A percentile compares a stretch with the other conserved stretches of the same genome.
Evolutionary conservation across 2,329 filamentous ascomycete genomes (phyloP).

Genomic region (Pseudopyricularia javanii): DNA sequence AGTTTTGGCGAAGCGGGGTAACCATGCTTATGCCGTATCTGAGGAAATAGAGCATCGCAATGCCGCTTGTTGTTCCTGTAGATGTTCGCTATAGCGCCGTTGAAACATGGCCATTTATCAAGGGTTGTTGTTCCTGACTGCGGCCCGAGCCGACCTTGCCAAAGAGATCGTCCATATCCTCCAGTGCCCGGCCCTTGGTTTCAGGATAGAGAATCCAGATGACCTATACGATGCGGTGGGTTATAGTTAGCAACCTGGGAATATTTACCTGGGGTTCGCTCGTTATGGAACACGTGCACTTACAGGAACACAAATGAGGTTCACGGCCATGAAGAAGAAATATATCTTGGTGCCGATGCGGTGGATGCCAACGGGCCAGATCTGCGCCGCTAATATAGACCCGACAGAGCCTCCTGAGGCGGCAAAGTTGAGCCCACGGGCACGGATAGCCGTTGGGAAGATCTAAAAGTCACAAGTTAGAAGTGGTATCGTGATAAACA

Average conservation of each 20-base stretch:
- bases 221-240: constrained; percentile 14
- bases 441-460: constrained; percentile 44
- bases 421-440: constrained; percentile 41
- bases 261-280: not conserved
- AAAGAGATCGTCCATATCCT: constrained; percentile 32
- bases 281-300: not conserved
- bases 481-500: not conserved
- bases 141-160: constrained; percentile 6
- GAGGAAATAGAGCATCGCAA: too few species aligned
- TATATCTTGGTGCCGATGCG: constrained; percentile 38
- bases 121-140: too few species aligned
- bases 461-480: constrained; percentile 21
- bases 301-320: constrained; percentile 32
- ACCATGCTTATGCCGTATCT: too few species aligned
- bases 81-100: too few species aligned
- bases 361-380: constrained; percentile 42
- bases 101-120: too few species aligned
- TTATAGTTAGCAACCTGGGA: not conserved
- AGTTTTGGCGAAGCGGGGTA: too few species aligned
- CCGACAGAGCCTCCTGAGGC: constrained; percentile 42
- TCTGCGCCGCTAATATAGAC: constrained; percentile 38
- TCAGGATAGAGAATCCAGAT: constrained; percentile 30
- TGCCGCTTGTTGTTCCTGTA: too few species aligned
- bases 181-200: constrained; percentile 26
- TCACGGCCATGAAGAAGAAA: constrained; percentile 44